A percentile compares a stretch with the other conserved stretches of the same genome.
phyloP scores from a whole-genome alignment of 768 basidiomycete species.

The Lactarius quietus region DNA sequence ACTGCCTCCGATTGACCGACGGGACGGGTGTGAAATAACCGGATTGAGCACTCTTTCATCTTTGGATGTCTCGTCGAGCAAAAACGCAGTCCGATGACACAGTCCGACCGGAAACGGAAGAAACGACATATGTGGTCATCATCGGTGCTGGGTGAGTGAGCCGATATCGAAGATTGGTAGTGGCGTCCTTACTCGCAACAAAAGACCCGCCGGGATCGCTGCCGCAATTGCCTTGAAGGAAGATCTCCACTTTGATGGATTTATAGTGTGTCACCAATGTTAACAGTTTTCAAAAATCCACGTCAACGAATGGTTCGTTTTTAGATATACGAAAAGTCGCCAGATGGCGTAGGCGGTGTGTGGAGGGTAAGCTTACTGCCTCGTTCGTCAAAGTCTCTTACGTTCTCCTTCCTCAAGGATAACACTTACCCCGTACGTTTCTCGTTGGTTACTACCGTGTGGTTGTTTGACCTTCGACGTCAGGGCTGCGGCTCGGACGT shows the following conservation, averaged over 20 bases:
- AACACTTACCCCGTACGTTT: conserved; percentile 31
- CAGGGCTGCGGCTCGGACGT: conserved; percentile 33
- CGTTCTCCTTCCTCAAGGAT: conserved; percentile 15
- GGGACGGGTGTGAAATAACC: too few relatives aligned
- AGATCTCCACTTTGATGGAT: conserved; percentile 32
- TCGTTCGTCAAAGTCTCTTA: neutral
- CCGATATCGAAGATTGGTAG: neutral
- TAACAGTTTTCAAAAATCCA: neutral
- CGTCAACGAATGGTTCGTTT: neutral
- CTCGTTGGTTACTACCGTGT: neutral
- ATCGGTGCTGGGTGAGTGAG: conserved; percentile 31
- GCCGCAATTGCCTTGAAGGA: conserved; percentile 34
- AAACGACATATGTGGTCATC: conserved; percentile 25
- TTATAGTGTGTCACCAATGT: conserved; percentile 30
- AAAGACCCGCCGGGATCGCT: conserved; percentile 32
- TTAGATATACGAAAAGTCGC: conserved; percentile 36
- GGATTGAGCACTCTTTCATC: neutral
- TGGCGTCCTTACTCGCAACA: neutral
- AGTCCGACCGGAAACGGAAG: conserved; percentile 18
- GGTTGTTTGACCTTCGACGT: neutral
- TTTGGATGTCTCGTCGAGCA: neutral
- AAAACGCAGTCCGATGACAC: neutral
- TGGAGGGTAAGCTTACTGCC: conserved; percentile 27
- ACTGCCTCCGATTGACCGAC: neutral
- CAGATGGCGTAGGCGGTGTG: conserved; percentile 30